Percentiles rank a stretch among this genome's conserved stretches.
Evolutionary conservation across 208 protist genomes (phyloP).

Genomic region (Lotmaria passim): DNA sequence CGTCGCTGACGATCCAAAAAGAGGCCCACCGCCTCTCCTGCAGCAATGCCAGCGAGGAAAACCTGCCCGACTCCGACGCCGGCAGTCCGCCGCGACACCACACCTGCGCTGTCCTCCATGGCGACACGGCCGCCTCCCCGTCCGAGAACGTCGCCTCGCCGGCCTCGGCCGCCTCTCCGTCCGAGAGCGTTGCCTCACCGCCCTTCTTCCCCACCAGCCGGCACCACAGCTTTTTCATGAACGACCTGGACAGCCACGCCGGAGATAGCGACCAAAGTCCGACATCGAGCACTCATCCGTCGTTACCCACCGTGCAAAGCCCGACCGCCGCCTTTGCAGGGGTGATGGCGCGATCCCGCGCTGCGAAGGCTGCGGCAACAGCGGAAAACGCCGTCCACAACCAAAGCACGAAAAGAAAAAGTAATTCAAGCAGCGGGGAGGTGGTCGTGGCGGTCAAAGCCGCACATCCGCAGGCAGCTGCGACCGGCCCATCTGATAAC

Average conservation of each 20-base stretch:
- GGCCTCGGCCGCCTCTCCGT: constrained; percentile 24
- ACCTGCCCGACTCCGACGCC: not conserved
- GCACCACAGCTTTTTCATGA: constrained; percentile 45
- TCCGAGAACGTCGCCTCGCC: constrained; percentile 29
- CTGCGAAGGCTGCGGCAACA: no score
- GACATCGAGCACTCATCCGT: not conserved
- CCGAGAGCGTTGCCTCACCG: constrained; percentile 27
- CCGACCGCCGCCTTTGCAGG: constrained; percentile 1
- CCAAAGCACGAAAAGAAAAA: not conserved
- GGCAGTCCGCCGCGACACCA: not conserved
- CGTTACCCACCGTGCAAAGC: not conserved
- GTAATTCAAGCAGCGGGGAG: not conserved
- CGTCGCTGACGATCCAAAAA: not conserved
- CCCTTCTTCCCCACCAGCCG: constrained; percentile 40
- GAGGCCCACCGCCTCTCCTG: constrained; percentile 16
- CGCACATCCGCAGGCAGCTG: not conserved
- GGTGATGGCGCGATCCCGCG: constrained; percentile 6
- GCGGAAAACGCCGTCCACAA: no score
- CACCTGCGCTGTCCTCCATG: not conserved
- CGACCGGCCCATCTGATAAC: not conserved
- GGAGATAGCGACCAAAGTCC: not conserved
- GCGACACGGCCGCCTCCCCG: constrained; percentile 6
- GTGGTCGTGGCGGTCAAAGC: not conserved
- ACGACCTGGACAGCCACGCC: constrained; percentile 18
- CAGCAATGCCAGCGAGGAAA: constrained; percentile 2